Conservation (phyloP, 345 rosid genomes). For the Ceriops tagal region DNA sequence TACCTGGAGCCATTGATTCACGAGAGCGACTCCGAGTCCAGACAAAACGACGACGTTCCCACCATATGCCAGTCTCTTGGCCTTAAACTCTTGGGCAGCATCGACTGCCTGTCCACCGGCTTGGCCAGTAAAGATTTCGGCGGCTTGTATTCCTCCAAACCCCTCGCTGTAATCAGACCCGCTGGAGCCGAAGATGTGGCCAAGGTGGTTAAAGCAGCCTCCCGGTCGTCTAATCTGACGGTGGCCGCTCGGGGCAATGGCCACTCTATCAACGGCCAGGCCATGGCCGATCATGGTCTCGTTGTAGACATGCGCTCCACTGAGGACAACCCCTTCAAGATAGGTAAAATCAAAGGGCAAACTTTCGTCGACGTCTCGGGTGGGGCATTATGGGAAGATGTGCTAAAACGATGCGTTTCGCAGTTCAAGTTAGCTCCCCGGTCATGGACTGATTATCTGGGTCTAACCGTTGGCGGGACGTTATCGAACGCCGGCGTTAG, state of each 20-base stretch:
- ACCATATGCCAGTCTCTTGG: constrained; percentile 42
- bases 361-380: constrained; percentile 62
- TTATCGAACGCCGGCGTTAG: constrained; percentile 93
- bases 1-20: constrained; percentile 59
- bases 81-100: constrained; percentile 41
- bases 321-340: constrained; percentile 42
- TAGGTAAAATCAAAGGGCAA: constrained; percentile 22
- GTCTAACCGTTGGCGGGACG: constrained; percentile 91
- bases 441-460: constrained; percentile 89
- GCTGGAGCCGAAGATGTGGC: constrained; percentile 62
- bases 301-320: constrained; percentile 76
- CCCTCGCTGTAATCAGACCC: constrained; percentile 64
- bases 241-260: constrained; percentile 98
- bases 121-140: constrained; percentile 74
- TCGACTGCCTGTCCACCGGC: constrained; percentile 35
- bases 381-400: constrained; percentile 94
- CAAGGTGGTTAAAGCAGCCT: constrained; percentile 46
- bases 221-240: constrained; percentile 51
- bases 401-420: constrained; percentile 59
- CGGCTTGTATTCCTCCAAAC: constrained; percentile 54
- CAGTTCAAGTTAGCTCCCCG: constrained; percentile 60
- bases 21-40: constrained; percentile 63
- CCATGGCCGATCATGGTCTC: constrained; percentile 80
- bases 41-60: constrained; percentile 37
- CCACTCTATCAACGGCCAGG: constrained; percentile 95